phyloP scores from a whole-genome alignment of 352 stramenopile genomes.

The Phytophthora sojae region DNA sequence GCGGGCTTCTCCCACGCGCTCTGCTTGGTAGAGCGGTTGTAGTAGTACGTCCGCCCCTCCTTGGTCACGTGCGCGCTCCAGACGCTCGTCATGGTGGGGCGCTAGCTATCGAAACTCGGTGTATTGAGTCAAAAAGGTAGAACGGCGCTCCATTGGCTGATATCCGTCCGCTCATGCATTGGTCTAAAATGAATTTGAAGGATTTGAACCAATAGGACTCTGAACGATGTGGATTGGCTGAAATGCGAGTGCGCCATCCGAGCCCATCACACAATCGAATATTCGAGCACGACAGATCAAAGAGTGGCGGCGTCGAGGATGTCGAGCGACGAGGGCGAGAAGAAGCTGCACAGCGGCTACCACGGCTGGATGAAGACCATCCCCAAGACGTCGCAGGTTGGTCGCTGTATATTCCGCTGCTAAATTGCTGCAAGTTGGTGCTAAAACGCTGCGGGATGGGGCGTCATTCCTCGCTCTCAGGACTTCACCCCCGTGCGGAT shows the following conservation, averaged over 20 bases:
- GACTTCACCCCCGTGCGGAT: conserved; percentile 85
- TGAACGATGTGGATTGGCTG: too few species aligned
- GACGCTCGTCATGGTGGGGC: conserved; percentile 41
- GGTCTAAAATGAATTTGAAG: conserved; percentile 3
- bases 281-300: conserved; percentile 19
- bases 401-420: neutral
- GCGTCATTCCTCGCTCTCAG: conserved; percentile 32
- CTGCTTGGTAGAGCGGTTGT: conserved; percentile 89
- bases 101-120: neutral
- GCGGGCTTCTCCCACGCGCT: conserved; percentile 87
- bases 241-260: conserved; percentile 13
- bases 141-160: neutral
- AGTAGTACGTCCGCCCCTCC: conserved; percentile 88
- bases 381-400: conserved; percentile 76
- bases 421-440: conserved; percentile 6
- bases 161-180: neutral
- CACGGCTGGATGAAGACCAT: conserved; percentile 92
- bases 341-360: conserved; percentile 85
- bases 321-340: conserved; percentile 62
- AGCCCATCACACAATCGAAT: conserved; percentile 26
- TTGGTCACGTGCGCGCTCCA: conserved; percentile 91
- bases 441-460: neutral
- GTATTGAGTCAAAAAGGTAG: neutral
- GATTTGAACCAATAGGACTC: too few species aligned
- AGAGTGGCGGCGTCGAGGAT: conserved; percentile 25